Base-by-base conservation (phyloP, 1,284 basidiomycete genomes). In the Puccinia coronata region DNA sequence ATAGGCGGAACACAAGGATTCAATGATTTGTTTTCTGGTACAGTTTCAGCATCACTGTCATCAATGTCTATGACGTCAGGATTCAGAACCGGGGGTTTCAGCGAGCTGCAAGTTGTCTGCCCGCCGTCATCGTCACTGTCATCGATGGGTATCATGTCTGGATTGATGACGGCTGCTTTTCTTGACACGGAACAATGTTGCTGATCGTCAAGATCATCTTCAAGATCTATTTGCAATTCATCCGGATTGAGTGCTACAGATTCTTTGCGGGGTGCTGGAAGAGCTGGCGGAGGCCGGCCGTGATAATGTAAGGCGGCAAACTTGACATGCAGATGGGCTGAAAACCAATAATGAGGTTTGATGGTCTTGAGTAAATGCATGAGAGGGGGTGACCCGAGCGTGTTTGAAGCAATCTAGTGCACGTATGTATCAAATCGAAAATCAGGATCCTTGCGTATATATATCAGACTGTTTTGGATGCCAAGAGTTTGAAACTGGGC, bases 291-390 rank as follows among this genome's bases (percentile, higher is more conserved):
- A n/a, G 36, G 31, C 8, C 70, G 63, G 59, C 84, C 86, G 83
- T 94, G 93, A 5, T 89, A 85, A 80, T 84, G 87, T 6, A 95
- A 89, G 0, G 88, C 88, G 0, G 93, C 93, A 92, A 89, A 90
- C 72, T 92, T 92, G 82, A 93, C 92, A 85, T 99, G 97, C 72
- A 99, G 85, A 87, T 99, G 97, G 0, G 96, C 97, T 0, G 94
- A 88, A 86, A 98, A 98, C 97, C 97, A 99, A 90, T 93, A 93
- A n/a, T 88, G 85, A 0, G 97, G 96, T 84, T 91, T 90, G 47
- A 99, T 88, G 16, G 88, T 91, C 43, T 88, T 88, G 31, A 99
- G 87, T 0, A 99, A 88, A 20, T 90, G 90, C 88, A 93, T 91
- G 41, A 98, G 88, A 0, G 96, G 96, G 12, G 95, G 95, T 0